These are phyloP conservation scores for Aspergillus nomiae DNA, from an alignment of 2,329 filamentous ascomycete species.

Conservation along the genomic window DNA sequence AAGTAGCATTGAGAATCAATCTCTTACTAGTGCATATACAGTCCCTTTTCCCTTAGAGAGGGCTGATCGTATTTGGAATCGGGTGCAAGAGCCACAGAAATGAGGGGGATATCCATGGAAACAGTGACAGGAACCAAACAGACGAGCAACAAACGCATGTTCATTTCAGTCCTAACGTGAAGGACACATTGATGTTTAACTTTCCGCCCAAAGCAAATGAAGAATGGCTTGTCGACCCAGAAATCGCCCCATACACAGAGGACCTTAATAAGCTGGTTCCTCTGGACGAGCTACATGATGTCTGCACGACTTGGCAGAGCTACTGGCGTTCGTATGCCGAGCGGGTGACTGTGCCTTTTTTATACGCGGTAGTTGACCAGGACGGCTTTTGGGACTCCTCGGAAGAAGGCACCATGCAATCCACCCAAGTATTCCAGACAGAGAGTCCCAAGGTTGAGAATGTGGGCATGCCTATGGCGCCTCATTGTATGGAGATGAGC, in stretches of 20 bases:
- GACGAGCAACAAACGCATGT: not conserved
- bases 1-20: not conserved
- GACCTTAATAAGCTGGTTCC: constrained; percentile 11
- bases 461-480: constrained; percentile 7
- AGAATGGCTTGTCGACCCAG: not conserved
- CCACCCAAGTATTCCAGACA: constrained; percentile 7
- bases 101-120: not conserved
- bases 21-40: not conserved
- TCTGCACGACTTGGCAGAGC: constrained; percentile 9
- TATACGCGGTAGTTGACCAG: constrained; percentile 15
- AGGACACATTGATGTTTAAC: constrained; percentile 11
- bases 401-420: constrained; percentile 1
- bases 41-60: not conserved
- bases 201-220: not conserved
- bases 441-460: constrained; percentile 2
- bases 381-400: constrained; percentile 12
- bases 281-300: constrained; percentile 10
- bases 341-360: constrained; percentile 11
- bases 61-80: constrained; percentile 16
- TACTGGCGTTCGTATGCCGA: constrained; percentile 11
- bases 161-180: constrained; percentile 4
- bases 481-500: constrained; percentile 16
- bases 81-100: not conserved
- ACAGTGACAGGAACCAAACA: not conserved
- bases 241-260: constrained; percentile 1